Conservation (phyloP, 202 grass and related monocot species). For the Setaria italica region DNA sequence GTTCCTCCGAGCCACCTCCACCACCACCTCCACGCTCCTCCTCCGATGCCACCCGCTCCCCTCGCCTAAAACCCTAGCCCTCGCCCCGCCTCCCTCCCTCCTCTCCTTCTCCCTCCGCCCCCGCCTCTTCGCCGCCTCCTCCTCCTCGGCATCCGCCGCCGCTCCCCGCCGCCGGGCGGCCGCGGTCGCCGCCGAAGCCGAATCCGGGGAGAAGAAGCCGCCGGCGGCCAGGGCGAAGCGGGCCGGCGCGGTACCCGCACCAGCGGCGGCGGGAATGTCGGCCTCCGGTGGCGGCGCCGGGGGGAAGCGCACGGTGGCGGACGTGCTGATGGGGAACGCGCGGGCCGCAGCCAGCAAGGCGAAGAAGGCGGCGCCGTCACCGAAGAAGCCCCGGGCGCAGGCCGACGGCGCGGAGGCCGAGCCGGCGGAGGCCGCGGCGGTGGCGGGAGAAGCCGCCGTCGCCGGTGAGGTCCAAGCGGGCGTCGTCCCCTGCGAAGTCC, state of each 20-base stretch:
- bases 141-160: neutral
- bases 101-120: slow-evolving; percentile 12
- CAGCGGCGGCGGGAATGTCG: slow-evolving; percentile 46
- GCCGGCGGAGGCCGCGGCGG: slow-evolving; percentile 34
- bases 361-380: slow-evolving; percentile 57
- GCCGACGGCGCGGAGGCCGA: slow-evolving; percentile 29
- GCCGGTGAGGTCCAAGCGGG: slow-evolving; percentile 44
- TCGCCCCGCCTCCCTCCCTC: slow-evolving; percentile 1
- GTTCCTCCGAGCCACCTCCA: slow-evolving; percentile 44
- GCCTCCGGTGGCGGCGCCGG: slow-evolving; percentile 34
- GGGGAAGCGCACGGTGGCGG: slow-evolving; percentile 73
- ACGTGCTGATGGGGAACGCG: slow-evolving; percentile 90
- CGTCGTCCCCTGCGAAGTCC: slow-evolving; percentile 34
- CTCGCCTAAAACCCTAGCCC: slow-evolving; percentile 49
- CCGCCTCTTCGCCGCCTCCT: slow-evolving; percentile 10
- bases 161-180: neutral
- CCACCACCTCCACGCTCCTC: slow-evolving; percentile 42
- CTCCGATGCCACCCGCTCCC: slow-evolving; percentile 43
- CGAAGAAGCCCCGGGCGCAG: slow-evolving; percentile 67
- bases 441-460: slow-evolving; percentile 42
- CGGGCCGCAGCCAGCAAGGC: slow-evolving; percentile 71
- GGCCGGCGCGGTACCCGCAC: slow-evolving; percentile 3
- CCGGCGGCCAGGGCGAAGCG: slow-evolving; percentile 4
- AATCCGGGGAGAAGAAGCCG: slow-evolving; percentile 35
- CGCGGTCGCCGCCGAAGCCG: neutral